Conservation (phyloP, 352 stramenopile genomes). For the Globisporangium parvum region DNA sequence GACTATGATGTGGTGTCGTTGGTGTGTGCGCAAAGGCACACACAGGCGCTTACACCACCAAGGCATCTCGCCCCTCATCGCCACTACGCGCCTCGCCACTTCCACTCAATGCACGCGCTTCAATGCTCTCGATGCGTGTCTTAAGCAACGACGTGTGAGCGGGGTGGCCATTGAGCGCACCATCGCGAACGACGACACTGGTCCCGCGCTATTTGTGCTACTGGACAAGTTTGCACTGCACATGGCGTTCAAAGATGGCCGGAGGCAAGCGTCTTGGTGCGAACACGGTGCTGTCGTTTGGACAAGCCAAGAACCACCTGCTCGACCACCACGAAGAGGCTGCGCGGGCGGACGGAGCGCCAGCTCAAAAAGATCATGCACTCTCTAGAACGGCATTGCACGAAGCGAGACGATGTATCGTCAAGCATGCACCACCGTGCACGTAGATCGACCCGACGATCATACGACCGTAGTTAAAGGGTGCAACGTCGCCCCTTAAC, state of each 20-base stretch:
- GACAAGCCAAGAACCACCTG: not conserved
- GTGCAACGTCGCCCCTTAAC: not conserved
- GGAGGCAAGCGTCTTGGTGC: not conserved
- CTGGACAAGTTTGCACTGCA: not conserved
- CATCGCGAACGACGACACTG: no score
- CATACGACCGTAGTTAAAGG: not conserved
- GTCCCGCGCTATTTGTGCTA: no score
- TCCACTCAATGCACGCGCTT: no score
- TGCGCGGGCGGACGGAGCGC: not conserved
- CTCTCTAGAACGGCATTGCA: not conserved
- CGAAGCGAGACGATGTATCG: not conserved
- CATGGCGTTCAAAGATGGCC: not conserved
- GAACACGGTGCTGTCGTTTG: not conserved
- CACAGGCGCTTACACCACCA: no score
- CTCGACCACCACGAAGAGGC: not conserved
- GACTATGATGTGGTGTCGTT: no score
- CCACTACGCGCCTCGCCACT: no score
- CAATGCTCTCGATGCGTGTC: no score
- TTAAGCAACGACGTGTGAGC: no score
- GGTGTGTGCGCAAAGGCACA: no score
- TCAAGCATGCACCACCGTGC: not conserved
- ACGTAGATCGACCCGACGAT: not conserved
- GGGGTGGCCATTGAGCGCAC: no score
- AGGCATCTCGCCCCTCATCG: no score
- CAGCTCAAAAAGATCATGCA: not conserved